These are phyloP conservation scores for Scheffersomyces insectosa DNA, from an alignment of 1,139 yeast species.

Conservation along the genomic window DNA sequence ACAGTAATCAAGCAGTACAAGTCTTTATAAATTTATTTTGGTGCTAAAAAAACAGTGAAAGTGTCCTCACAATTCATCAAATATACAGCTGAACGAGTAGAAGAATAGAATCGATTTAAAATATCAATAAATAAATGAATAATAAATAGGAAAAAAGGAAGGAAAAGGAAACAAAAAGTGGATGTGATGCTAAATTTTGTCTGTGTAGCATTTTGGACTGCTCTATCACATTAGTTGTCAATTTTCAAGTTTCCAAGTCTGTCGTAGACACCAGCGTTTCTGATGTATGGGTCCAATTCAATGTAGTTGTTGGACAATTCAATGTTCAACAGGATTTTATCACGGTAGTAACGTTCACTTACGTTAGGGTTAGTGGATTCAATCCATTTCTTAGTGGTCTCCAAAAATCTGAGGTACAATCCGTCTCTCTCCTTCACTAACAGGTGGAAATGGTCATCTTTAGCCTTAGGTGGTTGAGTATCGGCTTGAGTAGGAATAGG, in stretches of 20 bases:
- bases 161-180: no score
- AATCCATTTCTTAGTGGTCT: constrained; percentile 42
- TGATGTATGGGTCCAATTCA: constrained; percentile 40
- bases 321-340: constrained; percentile 32
- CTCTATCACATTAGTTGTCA: constrained; percentile 5
- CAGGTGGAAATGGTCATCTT: constrained; percentile 28
- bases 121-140: no score
- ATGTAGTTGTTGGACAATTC: constrained; percentile 36
- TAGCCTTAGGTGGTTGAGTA: constrained; percentile 27
- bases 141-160: no score
- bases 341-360: constrained; percentile 40
- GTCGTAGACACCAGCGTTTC: constrained; percentile 42
- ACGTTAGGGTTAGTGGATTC: constrained; percentile 43
- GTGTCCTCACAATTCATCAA: no score
- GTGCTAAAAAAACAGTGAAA: no score
- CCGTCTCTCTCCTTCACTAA: constrained; percentile 36
- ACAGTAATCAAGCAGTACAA: no score
- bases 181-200: no score
- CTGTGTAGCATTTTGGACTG: no score
- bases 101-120: no score
- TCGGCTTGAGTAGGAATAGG: constrained; percentile 32
- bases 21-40: no score
- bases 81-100: no score
- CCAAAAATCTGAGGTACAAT: constrained; percentile 29
- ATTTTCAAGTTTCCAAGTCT: constrained; percentile 28